phyloP scores from a whole-genome alignment of 495 filamentous ascomycete genomes.

The Penicillium fimorum region DNA sequence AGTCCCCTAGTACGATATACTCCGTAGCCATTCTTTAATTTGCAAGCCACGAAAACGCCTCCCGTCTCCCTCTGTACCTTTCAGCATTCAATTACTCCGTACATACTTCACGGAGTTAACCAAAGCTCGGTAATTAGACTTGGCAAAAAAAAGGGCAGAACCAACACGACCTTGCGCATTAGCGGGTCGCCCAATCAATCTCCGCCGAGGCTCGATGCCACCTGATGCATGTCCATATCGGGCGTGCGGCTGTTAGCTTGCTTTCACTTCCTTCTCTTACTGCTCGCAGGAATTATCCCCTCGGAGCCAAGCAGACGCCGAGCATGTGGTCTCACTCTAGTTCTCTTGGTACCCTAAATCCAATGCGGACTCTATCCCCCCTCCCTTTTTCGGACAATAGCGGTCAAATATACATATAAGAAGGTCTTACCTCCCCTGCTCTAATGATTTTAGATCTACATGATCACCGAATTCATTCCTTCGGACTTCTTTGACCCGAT shows the following conservation, averaged over 20 bases:
- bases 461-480: not conserved
- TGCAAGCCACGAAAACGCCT: not conserved
- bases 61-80: not conserved
- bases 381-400: not conserved
- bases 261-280: not conserved
- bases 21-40: not conserved
- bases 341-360: constrained; percentile 2
- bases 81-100: not conserved
- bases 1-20: too few relatives aligned
- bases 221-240: constrained; percentile 9
- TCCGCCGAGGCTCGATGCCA: not conserved
- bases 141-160: not conserved
- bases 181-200: not conserved
- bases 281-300: not conserved
- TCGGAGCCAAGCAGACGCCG: constrained; percentile 6
- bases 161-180: constrained; percentile 1
- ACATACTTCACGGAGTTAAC: not conserved
- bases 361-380: not conserved
- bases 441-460: not conserved
- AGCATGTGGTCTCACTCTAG: not conserved
- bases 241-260: constrained; percentile 3
- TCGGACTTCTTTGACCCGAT: not conserved
- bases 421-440: not conserved
- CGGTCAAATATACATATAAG: constrained; percentile 7
- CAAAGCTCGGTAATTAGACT: not conserved